phyloP scores from a whole-genome alignment of 805 yeast genomes.

The Lachancea lanzarotensis region DNA sequence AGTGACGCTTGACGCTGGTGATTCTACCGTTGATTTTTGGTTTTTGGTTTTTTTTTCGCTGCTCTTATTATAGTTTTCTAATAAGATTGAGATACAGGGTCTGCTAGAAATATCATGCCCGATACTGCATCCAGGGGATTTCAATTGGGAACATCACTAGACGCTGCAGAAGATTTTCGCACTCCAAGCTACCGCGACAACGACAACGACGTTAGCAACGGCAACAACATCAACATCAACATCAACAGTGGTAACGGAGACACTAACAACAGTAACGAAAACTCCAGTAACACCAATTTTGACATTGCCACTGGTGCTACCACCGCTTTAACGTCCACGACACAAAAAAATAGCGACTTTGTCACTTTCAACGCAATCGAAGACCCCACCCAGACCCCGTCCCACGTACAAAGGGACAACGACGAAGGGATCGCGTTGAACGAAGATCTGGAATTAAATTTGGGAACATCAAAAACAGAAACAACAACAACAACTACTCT shows the following conservation, averaged over 20 bases:
- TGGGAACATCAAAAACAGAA: neutral
- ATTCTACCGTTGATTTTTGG: neutral
- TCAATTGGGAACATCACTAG: slow-evolving; percentile 1
- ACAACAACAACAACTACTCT: neutral
- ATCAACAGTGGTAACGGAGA: neutral
- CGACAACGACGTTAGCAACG: neutral
- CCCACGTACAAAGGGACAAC: neutral
- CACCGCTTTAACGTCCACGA: too few species aligned
- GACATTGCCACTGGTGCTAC: neutral
- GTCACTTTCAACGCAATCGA: neutral
- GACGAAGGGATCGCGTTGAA: neutral
- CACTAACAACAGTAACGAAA: neutral
- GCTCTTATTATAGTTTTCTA: neutral
- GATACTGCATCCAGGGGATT: slow-evolving; percentile 6
- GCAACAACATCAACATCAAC: neutral
- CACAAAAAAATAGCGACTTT: neutral
- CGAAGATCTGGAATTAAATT: neutral
- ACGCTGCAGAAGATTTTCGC: neutral
- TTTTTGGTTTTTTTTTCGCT: neutral
- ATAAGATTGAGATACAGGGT: neutral
- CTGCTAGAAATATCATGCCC: neutral
- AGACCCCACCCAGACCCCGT: neutral
- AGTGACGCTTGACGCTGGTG: neutral
- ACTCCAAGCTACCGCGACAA: neutral
- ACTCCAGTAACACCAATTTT: neutral